Base-by-base conservation (phyloP, 805 yeast species). In the Kodamaea jinghongensis region DNA sequence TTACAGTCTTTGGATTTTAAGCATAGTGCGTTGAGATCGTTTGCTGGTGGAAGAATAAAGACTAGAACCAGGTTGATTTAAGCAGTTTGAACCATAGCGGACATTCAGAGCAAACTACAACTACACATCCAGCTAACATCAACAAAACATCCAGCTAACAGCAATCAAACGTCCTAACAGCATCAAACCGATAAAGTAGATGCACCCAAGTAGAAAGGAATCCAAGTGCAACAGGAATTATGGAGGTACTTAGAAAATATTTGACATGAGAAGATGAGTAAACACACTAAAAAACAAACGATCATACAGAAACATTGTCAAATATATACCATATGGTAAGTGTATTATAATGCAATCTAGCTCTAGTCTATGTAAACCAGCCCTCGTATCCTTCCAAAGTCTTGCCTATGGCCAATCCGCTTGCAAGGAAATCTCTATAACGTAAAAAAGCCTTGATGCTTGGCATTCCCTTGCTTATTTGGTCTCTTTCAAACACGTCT, bases 11-110 rank as follows among this genome's bases (percentile, higher is more conserved):
- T 59, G 1, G 72, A 73, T 31, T 76, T 76, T 52, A 75, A 71
- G 33, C 82, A 78, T 46, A 78, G 74, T 43, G 83, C 93, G 2
- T 57, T 81, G 31, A 70, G 88, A 43, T 80, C 83, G 38, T 87
- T 82, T 58, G 76, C 80, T 23, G 96, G 89, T 9, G 88, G 89
- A 1, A 62, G 77, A 45, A 64, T 81, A 29, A 69, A 65, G 44
- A 63, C 76, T 2, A 65, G 75, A 48, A 73, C 83, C 2, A 72
- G 72, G 39, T 64, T 79, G 38, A 78, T 80, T 31, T 71, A 49
- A 48, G 15, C n/a, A n/a, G n/a, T n/a, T 6, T 17, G 33, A 6
- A n/a, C 14, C n/a, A n/a, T n/a, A n/a, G n/a, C n/a, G n/a, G n/a
- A 32, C 35, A n/a, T n/a, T n/a, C n/a, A n/a, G n/a, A n/a, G n/a